Evolutionary conservation across 352 stramenopile genomes (phyloP), one percentile per base, ranked within the genome.

Genomic region (Globisporangium alternatum): DNA sequence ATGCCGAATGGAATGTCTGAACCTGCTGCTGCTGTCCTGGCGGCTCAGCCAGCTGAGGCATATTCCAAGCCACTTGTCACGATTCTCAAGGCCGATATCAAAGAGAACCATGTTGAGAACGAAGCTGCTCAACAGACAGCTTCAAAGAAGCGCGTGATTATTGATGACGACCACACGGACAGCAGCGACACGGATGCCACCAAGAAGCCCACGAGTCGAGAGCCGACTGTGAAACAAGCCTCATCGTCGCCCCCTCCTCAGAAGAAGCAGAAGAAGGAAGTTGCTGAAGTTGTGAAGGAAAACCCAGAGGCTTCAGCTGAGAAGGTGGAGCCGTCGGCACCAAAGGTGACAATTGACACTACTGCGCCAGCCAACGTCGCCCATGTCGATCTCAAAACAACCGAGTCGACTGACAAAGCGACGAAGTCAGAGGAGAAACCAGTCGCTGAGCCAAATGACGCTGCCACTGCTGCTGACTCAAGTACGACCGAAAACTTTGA

Each of bases 81-180:
- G 17, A 22, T n/a, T 25, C 10, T 48, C 56, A 62, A 41, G 39
- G 31, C 43, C 12, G 56, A 62, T 22, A 33, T 22, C 25, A 65
- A 58, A 7, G 62, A 74, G 52, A 67, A 70, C 44, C 57, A 73
- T 63, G 69, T 75, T 31, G 64, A 69, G 70, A 67, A 65, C 51
- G 37, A 45, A 41, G 48, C 67, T 10, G 2, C 43, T 48, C 17
- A 48, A 48, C 17, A 48, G 5, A 10, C 2, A 1, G 17, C 17
- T 21, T 67, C 71, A 15, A 89, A 83, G 66, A 89, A 89, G 54
- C 70, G 78, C 56, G 74, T 78, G 53, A 86, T 89, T 61, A 74
- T 89, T 37, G 78, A 88, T 22, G 80, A 89, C 56, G 80, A 89
- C 61, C 78, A 69, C 55, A 80, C 72, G 19, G 77, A 83, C 47